Evolutionary conservation across 495 filamentous ascomycete genomes (phyloP), one percentile per base, ranked within the genome.

Genomic region (Hypomontagnella submonticulosa): DNA sequence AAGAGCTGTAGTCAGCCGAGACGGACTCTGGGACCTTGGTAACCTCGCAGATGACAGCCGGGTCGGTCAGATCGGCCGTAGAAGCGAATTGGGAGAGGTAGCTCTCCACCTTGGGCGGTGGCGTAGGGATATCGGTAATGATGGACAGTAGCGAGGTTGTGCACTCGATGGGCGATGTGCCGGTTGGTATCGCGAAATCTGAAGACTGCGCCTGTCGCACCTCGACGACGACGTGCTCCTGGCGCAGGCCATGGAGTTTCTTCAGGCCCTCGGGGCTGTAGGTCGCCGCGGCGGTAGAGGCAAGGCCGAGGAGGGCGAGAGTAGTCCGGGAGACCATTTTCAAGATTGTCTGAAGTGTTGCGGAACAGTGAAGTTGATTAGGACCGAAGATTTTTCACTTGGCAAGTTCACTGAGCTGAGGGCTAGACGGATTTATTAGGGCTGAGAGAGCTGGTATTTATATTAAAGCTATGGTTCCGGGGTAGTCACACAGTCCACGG

Each of bases 291-390:
- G 66, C 59, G 27, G 60, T 61, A 13, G 66, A 69, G 37, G 59
- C 59, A 12, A 69, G 66, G 6, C 59, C 55, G 19, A 69, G 59
- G 33, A 61, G 0, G 15, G 56, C 53, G 15, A 69, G 12, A 11
- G 54, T 41, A 19, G 20, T 33, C 15, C 56, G 48, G 11, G 66
- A 60, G 27, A 59, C 48, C 66, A 69, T 69, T 41, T 59, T 63
- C 36, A 46, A 20, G 23, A 27, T 6, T 27, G 23, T 27, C 23
- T 27, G 23, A 6, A 27, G 6, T 27, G 23, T 6, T 27, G 23
- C 23, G 23, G 23, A 27, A 27, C n/a, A n/a, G 23, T 27, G 23
- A 27, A 27, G 6, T 27, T 27, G 23, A 27, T 27, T 27, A 6
- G 6, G 23, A 6, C 6, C 23, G 23, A 27, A 27, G 23, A n/a